Evolutionary conservation across 495 filamentous ascomycete species (phyloP), one percentile per base, ranked within the genome.

Genomic region (Collariella sp.): DNA sequence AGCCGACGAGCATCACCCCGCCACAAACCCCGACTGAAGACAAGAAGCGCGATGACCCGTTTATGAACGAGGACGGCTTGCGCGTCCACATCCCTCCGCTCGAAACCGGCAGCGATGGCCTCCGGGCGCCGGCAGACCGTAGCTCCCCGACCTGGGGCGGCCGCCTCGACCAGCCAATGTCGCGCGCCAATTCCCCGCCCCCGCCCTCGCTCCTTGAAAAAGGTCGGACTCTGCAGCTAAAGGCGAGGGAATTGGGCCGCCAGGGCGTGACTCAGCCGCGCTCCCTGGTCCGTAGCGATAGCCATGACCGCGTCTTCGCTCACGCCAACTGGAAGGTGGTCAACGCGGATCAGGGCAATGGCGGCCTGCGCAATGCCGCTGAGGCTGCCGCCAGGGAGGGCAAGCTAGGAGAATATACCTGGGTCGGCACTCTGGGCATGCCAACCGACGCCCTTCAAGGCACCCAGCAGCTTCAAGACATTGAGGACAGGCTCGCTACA

Each of bases 391-490:
- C 78, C 24, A 75, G 87, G 39, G 76, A 79, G 15, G 83, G 81
- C 29, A 72, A 76, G 44, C 60, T 86, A 18, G 75, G 79, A 15
- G 83, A 90, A 35, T 82, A 86, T 62, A 80, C 82, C n/a, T 94
- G 86, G 84, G 86, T 96, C 34, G 91, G 91, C 16, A 91, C 89
- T 1, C 68, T 95, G 50, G 91, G 91, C 12, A 95, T 95, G 81
- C 90, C 91, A 0, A 95, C 88, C 0, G 90, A 95, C 67, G 80
- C 80, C 2, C 74, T 96, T 10, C 73, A 81, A 23, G 79, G 82
- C 31, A 78, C 79, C 6, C 76, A 80, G 52, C 84, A 83, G 40
- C 87, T 86, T 57, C 74, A 83, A 49, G 85, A 89, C 46, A 95
- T 96, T 55, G 79, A 85, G 52, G 85, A 91, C 63, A 77, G 77